phyloP scores from a whole-genome alignment of 805 yeast species.

The Wickerhamiella cacticola region DNA sequence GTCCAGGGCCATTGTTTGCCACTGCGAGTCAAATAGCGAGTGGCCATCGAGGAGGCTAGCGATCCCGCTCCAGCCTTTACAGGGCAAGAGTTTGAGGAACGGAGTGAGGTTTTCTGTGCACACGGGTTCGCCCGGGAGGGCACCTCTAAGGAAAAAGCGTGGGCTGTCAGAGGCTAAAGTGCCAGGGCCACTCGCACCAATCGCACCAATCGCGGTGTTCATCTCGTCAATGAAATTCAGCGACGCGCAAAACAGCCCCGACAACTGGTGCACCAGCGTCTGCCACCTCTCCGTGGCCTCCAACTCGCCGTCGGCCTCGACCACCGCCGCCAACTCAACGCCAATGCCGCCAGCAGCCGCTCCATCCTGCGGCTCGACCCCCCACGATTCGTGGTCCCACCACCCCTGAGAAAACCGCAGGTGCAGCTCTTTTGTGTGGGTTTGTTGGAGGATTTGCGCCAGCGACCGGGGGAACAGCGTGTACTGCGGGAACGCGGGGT shows the following conservation, averaged over 20 bases:
- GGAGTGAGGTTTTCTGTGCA: constrained; percentile 97
- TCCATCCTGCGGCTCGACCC: constrained; percentile 65
- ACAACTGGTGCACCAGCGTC: constrained; percentile 55
- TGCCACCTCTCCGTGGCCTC: constrained; percentile 60
- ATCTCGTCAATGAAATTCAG: constrained; percentile 74
- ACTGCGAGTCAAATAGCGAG: constrained; percentile 67
- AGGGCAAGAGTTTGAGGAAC: constrained; percentile 75
- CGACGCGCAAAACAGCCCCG: constrained; percentile 93
- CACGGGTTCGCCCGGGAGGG: constrained; percentile 87
- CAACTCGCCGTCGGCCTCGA: constrained; percentile 47
- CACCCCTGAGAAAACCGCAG: constrained; percentile 85
- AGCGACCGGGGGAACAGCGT: constrained; percentile 61
- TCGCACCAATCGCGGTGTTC: constrained; percentile 61
- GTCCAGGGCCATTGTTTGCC: constrained; percentile 92
- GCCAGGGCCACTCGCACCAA: too few species aligned
- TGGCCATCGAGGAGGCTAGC: constrained; percentile 82
- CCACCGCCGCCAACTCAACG: constrained; percentile 80
- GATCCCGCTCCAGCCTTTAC: constrained; percentile 83
- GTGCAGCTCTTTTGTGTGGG: constrained; percentile 65
- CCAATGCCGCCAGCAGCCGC: constrained; percentile 79
- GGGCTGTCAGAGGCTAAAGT: constrained; percentile 12
- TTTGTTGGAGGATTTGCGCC: constrained; percentile 58
- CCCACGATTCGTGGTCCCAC: constrained; percentile 90
- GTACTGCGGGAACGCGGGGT: constrained; percentile 19
- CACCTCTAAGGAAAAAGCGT: constrained; percentile 46